Evolutionary conservation across 345 rosid genomes (phyloP), one percentile per base, ranked within the genome.

Genomic region (Salix koriyanagi): DNA sequence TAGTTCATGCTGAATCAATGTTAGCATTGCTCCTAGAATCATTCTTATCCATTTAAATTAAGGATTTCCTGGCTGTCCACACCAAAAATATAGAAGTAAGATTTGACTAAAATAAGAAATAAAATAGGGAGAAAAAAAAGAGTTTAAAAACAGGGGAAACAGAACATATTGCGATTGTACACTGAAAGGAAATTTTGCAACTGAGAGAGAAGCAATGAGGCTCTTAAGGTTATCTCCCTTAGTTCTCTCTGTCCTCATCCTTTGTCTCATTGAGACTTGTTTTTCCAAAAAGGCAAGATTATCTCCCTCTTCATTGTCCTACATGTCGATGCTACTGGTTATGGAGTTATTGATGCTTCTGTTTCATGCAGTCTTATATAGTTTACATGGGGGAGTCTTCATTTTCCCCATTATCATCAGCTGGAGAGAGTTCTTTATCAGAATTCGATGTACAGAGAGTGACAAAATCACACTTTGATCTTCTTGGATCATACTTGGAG

Each of bases 381-480:
- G 82, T 74, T 14, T 62, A 61, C 70, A 16, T 79, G 77, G 82
- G 82, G 18, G 60, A 69, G 25, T 58, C 54, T 67, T 69, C 73
- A 34, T 58, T 32, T 19, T 25, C 34, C 5, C 21, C 28, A 13
- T 25, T 12, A 12, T 6, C 65, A 3, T 6, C 65, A 3, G 3
- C 50, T 4, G 18, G 18, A 14, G 50, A 46, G 50, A 46, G 50
- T 46, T 46, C 50, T 12, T 46, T 4, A 11, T 46, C 18, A 46
- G 36, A 18, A 46, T 25, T 23, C 3, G 60, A 74, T 25, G 48
- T 54, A 4, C 7, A 74, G 1, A 26, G 52, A 6, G 14, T 76
- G 19, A 65, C 66, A 7, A 25, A 76, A 7, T 75, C 83, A 18
- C 83, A 80, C 41, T 28, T 46, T 67, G 75, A 66, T 11, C 46